Evolutionary conservation across 179 eudicot genomes (phyloP).

Genomic region (Beta lomatogona): DNA sequence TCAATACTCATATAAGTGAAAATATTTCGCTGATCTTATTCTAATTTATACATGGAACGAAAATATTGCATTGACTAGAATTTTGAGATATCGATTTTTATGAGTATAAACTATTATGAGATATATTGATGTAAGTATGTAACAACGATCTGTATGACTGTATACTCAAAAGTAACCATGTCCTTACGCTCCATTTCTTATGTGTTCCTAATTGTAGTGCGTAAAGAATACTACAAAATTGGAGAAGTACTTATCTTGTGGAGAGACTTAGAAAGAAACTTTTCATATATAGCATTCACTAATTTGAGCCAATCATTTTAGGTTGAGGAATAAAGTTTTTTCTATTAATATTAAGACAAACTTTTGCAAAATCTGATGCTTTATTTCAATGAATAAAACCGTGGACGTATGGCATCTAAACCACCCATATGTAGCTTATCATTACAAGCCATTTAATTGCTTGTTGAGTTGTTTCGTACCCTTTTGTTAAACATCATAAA

Average conservation of each 20-base stretch:
- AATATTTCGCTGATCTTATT: too few relatives aligned
- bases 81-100: too few relatives aligned
- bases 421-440: background rate
- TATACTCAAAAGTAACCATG: background rate
- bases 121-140: too few relatives aligned
- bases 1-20: too few relatives aligned
- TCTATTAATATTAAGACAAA: constrained; percentile 9
- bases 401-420: background rate
- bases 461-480: too few relatives aligned
- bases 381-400: background rate
- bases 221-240: background rate
- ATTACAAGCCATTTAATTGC: background rate
- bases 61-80: too few relatives aligned
- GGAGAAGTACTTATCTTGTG: background rate
- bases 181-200: background rate
- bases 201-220: background rate
- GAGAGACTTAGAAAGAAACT: background rate
- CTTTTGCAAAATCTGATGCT: background rate
- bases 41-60: too few relatives aligned
- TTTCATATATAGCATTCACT: background rate
- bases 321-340: background rate
- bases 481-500: too few relatives aligned
- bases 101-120: too few relatives aligned
- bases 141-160: too few relatives aligned
- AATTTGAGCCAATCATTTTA: background rate